A percentile compares a stretch with the other conserved stretches of the same genome.
Conservation (phyloP, 805 yeast species). For the Ogataea siamensis region DNA sequence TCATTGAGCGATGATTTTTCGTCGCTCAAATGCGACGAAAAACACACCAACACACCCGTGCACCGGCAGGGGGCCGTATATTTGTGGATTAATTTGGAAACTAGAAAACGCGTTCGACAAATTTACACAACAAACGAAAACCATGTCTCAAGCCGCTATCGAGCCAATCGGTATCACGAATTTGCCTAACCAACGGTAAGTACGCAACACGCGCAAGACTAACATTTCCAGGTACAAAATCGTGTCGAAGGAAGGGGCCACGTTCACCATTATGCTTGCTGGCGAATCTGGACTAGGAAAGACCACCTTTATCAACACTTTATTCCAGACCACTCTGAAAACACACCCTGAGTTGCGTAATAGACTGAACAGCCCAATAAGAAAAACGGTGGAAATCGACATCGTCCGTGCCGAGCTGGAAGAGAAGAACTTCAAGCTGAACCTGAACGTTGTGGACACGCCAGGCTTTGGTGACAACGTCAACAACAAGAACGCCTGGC, state of each 20-base stretch:
- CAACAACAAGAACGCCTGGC: conserved; percentile 83
- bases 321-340: conserved; percentile 73
- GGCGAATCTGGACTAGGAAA: conserved; percentile 94
- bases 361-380: conserved; percentile 58
- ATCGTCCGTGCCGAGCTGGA: conserved; percentile 76
- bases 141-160: conserved; percentile 30
- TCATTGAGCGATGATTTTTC: conserved; percentile 8
- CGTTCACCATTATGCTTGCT: conserved; percentile 77
- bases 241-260: conserved; percentile 71
- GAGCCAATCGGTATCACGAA: conserved; percentile 70
- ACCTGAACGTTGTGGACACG: conserved; percentile 82
- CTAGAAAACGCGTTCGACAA: conserved; percentile 12
- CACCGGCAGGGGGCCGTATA: conserved; percentile 3
- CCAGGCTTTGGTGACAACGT: conserved; percentile 94
- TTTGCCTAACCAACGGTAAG: conserved; percentile 70
- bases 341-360: conserved; percentile 53
- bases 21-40: no score
- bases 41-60: neutral
- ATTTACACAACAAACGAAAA: conserved; percentile 8
- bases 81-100: conserved; percentile 3
- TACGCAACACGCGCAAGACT: neutral
- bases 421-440: conserved; percentile 76
- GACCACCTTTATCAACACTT: conserved; percentile 84
- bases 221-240: conserved; percentile 57
- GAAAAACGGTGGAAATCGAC: conserved; percentile 74